Base-by-base conservation (phyloP, 495 filamentous ascomycete genomes). In the Hyaloscypha finlandica region DNA sequence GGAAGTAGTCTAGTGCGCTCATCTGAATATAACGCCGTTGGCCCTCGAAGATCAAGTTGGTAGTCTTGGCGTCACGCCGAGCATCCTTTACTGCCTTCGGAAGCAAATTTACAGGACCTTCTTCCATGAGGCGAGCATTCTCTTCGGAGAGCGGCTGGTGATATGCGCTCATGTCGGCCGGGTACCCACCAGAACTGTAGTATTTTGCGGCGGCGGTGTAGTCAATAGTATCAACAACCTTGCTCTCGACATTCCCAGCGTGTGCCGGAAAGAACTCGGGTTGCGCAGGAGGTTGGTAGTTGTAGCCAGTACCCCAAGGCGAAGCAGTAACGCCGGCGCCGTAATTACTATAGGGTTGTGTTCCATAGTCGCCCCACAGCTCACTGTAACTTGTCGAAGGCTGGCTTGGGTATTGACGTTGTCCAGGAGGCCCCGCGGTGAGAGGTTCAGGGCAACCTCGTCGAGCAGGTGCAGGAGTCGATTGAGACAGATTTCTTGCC, bases 361-460 rank as follows among this genome's bases (percentile, higher is more conserved):
- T 14, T 33, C 31, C 29, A 11, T 37, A 37, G 5, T 20, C 29
- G 35, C n/a, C 30, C 22, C n/a, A 20, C 6, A 8, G 9, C 22
- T 59, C 32, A 20, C 25, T 25, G 8, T 37, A 9, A 59, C n/a
- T 31, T 19, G 56, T 19, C 22, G 53, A 11, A 9, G n/a, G 53
- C 5, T 56, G 53, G 53, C 19, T 32, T 59, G 19, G 56, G 32
- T 35, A 3, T 51, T 74, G 72, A 11, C 73, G 64, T 20, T 73
- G 66, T 25, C 73, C 73, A 37, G 73, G 73, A 33, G 73, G 73
- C n/a, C 73, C 73, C 19, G 73, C 73, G n/a, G 71, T 73, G 12
- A 75, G 71, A 35, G 73, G 71, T 29, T 66, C 66, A 31, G 71
- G 73, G 39, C 65, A 71, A 54, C 68, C 66, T 35, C 64, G 60